Base-by-base conservation (phyloP, 202 grass and related monocot species). In the Carex arenaria region DNA sequence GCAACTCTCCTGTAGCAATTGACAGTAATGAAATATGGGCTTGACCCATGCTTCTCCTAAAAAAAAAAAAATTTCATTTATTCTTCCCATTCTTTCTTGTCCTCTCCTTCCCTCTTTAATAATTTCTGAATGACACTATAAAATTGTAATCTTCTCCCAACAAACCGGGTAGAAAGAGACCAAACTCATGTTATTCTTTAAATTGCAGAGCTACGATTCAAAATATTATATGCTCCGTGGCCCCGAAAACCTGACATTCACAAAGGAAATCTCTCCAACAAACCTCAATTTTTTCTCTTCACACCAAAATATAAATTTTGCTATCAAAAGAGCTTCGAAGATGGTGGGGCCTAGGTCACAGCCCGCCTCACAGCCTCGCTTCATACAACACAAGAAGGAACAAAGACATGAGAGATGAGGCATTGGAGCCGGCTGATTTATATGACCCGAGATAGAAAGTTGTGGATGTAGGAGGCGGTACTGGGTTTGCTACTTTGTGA, bases 341-440 rank as follows among this genome's bases (percentile, higher is more conserved):
- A 5, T 78, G 87, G 18, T 59, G 75, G 78, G 84, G 85, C 90
- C 84, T 10, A 85, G 79, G 53, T 95, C 90, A 0, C 90, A 91
- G 31, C 87, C 96, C 3, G 55, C 83, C 1, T 82, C 87, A 4
- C 88, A 90, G 70, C 91, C 93, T 57, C 89, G 96, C 20, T 99
- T 99, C 87, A 99, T 99, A 80, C 93, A 99, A 86, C 96, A 96
- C 93, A 99, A 99, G 84, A 89, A 99, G 89, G 93, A 99, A 87
- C 32, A 91, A 99, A 87, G 93, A 96, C 89, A 99, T 94, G 96
- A 89, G 93, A 62, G 96, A 99, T 56, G 96, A 99, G 19, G 96
- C 91, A 43, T 87, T 99, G 2, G 31, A 94, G 88, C 93, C 93
- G 17, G 93, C 90, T n/a, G 93, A 99, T 42, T 90, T 99, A 45